phyloP scores from a whole-genome alignment of 2,329 filamentous ascomycete species.

The Phialophora chinensis region DNA sequence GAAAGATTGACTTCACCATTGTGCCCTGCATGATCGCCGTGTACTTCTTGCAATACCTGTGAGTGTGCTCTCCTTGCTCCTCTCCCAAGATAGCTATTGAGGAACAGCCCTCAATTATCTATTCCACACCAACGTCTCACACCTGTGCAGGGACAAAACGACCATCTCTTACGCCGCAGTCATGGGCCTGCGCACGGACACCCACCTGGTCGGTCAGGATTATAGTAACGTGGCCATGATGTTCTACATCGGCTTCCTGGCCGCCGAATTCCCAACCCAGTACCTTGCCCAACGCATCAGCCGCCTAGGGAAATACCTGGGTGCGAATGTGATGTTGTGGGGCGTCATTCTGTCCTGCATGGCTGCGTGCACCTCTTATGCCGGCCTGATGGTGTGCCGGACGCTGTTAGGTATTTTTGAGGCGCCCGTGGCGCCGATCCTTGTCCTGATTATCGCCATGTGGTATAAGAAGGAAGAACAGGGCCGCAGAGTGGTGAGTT shows the following conservation, averaged over 20 bases:
- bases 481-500: slow-evolving; percentile 38
- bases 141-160: slow-evolving; percentile 36
- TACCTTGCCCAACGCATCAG: slow-evolving; percentile 44
- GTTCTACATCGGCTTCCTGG: slow-evolving; percentile 59
- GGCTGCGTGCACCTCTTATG: slow-evolving; percentile 51
- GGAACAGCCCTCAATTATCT: background rate
- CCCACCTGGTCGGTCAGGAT: slow-evolving; percentile 54
- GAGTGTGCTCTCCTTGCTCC: background rate
- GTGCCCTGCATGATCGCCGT: slow-evolving; percentile 45
- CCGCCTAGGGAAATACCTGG: slow-evolving; percentile 38
- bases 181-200: slow-evolving; percentile 60
- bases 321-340: slow-evolving; percentile 45
- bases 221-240: slow-evolving; percentile 63
- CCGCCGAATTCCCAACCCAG: slow-evolving; percentile 53
- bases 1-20: slow-evolving; percentile 44
- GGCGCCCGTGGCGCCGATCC: slow-evolving; percentile 56
- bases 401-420: slow-evolving; percentile 58
- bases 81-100: background rate
- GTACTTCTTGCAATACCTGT: slow-evolving; percentile 44
- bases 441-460: slow-evolving; percentile 59
- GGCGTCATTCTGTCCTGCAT: slow-evolving; percentile 54
- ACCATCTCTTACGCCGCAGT: slow-evolving; percentile 62
- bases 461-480: slow-evolving; percentile 57
- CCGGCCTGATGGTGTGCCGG: slow-evolving; percentile 52
- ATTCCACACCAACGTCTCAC: background rate